Percentiles rank a stretch among this genome's conserved stretches.
Evolutionary conservation across 495 filamentous ascomycete genomes (phyloP).

Genomic region (Neurospora cerealis): DNA sequence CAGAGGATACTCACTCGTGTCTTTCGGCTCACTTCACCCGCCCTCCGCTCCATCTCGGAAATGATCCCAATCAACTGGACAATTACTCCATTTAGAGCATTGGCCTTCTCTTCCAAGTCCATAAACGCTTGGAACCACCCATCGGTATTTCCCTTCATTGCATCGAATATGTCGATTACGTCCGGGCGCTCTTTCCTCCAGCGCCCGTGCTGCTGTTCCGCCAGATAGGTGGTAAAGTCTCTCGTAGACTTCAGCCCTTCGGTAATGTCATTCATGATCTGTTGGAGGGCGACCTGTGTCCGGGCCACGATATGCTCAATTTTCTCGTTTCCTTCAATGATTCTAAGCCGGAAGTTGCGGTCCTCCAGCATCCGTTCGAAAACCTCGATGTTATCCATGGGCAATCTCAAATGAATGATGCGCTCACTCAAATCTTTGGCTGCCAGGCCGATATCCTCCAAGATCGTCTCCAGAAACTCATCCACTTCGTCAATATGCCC

Average conservation of each 20-base stretch:
- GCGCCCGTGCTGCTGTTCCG: slow-evolving; percentile 46
- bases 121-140: slow-evolving; percentile 73
- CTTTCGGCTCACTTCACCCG: slow-evolving; percentile 61
- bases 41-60: slow-evolving; percentile 66
- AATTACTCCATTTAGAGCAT: slow-evolving; percentile 49
- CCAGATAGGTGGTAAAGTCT: slow-evolving; percentile 67
- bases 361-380: slow-evolving; percentile 89
- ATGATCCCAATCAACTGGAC: slow-evolving; percentile 57
- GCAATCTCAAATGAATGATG: slow-evolving; percentile 67
- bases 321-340: slow-evolving; percentile 78
- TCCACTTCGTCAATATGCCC: slow-evolving; percentile 90
- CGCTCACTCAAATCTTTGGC: slow-evolving; percentile 63
- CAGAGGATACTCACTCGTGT: slow-evolving; percentile 33
- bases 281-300: slow-evolving; percentile 63
- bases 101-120: slow-evolving; percentile 56
- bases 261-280: slow-evolving; percentile 63
- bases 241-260: slow-evolving; percentile 69
- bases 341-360: slow-evolving; percentile 65
- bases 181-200: slow-evolving; percentile 43
- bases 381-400: slow-evolving; percentile 68
- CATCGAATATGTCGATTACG: slow-evolving; percentile 56
- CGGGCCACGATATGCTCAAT: slow-evolving; percentile 82
- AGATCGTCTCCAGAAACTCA: slow-evolving; percentile 72
- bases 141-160: slow-evolving; percentile 77
- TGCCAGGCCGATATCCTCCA: slow-evolving; percentile 79